phyloP scores from a whole-genome alignment of 768 basidiomycete species.

The Tulasnella sp. region DNA sequence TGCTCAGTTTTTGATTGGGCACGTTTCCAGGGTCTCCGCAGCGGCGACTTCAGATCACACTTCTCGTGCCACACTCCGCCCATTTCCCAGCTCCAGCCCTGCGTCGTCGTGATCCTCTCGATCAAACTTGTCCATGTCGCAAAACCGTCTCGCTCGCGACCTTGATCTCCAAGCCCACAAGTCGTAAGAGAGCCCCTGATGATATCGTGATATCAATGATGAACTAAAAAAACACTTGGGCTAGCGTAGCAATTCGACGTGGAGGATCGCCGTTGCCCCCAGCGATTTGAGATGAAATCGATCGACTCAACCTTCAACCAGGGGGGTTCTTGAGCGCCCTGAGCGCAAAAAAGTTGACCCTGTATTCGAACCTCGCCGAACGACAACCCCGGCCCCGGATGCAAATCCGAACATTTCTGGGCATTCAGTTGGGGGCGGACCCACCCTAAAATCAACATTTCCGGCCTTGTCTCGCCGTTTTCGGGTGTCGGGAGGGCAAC shows the following conservation, averaged over 20 bases:
- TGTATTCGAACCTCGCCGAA: background rate
- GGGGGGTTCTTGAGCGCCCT: background rate
- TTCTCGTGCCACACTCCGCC: background rate
- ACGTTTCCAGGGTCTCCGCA: background rate
- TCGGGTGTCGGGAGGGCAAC: background rate
- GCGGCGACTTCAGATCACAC: background rate
- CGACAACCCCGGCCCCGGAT: background rate
- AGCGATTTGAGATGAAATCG: background rate
- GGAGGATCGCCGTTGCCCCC: background rate
- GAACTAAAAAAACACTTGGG: too few species aligned
- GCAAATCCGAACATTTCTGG: background rate
- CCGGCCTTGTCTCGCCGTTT: background rate
- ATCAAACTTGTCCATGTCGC: background rate
- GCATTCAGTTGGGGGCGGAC: background rate
- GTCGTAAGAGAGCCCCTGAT: too few species aligned
- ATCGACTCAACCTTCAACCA: background rate
- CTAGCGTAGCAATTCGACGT: background rate
- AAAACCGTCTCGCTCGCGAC: background rate
- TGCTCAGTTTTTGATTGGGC: background rate
- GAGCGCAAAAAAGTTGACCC: background rate
- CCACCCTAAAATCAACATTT: conserved; percentile 3
- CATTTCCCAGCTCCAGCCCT: background rate
- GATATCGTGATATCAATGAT: background rate
- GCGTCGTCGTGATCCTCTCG: background rate
- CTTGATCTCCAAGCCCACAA: background rate